Percentiles rank a stretch among this genome's conserved stretches.
Conservation (phyloP, 345 rosid species). For the Aquilaria malaccensis region DNA sequence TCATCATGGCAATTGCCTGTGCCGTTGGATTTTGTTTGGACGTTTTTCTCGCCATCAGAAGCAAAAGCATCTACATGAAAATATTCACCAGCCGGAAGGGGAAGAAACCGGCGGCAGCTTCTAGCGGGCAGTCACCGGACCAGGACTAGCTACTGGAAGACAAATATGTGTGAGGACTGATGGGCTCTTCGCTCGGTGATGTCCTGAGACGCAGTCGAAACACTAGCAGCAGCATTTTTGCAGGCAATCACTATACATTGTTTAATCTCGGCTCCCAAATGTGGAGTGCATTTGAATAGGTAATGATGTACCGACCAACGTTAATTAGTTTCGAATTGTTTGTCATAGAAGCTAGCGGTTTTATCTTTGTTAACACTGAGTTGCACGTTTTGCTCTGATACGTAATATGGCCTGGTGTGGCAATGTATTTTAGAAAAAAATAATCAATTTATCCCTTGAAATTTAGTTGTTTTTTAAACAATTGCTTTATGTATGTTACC, state of each 20-base stretch:
- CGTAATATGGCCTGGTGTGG: no score
- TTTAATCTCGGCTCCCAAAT: no score
- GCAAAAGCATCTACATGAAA: constrained; percentile 51
- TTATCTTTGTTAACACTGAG: no score
- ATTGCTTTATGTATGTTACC: no score
- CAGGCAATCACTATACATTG: not conserved
- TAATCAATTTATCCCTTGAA: no score
- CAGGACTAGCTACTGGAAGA: not conserved
- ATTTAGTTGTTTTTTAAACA: no score
- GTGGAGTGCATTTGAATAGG: not conserved
- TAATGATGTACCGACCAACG: no score
- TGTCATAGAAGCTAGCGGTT: no score
- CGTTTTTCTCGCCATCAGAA: constrained; percentile 46
- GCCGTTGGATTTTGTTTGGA: constrained; percentile 67
- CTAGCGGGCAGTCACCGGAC: constrained; percentile 3
- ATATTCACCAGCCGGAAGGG: constrained; percentile 44
- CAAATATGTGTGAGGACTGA: constrained; percentile 13
- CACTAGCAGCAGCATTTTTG: not conserved
- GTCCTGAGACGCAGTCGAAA: not conserved
- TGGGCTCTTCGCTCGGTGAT: constrained; percentile 18
- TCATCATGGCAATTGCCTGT: constrained; percentile 64
- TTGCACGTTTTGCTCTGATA: no score
- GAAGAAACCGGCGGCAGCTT: constrained; percentile 23
- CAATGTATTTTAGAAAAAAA: no score
- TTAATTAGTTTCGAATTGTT: no score